A percentile compares a stretch with the other conserved stretches of the same genome.
Conservation (phyloP, 768 basidiomycete species). For the Lactifluus hygrophoroides region DNA sequence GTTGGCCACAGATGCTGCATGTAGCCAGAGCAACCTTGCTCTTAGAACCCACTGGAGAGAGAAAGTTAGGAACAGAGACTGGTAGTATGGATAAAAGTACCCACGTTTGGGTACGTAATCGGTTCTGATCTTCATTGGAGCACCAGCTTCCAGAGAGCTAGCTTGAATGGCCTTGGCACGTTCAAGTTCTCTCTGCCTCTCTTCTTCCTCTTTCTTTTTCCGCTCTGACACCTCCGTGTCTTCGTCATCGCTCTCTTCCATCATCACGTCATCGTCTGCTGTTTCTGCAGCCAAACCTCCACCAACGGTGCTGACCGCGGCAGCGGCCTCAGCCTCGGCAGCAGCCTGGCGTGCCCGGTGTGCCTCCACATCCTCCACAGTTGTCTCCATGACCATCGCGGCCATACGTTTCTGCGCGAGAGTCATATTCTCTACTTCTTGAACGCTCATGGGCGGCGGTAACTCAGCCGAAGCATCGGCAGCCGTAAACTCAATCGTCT, state of each 20-base stretch:
- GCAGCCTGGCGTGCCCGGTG: conserved; percentile 75
- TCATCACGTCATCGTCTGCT: conserved; percentile 55
- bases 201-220: conserved; percentile 63
- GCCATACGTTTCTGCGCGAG: conserved; percentile 97
- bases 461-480: conserved; percentile 87
- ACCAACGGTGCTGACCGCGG: conserved; percentile 62
- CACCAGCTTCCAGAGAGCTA: conserved; percentile 59
- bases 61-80: conserved; percentile 1
- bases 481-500: conserved; percentile 94
- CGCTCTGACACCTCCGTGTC: conserved; percentile 50
- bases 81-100: conserved; percentile 25
- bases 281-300: conserved; percentile 29
- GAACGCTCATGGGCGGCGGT: conserved; percentile 92
- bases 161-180: conserved; percentile 76
- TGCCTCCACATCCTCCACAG: conserved; percentile 78
- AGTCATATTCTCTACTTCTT: conserved; percentile 94
- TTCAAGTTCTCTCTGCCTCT: conserved; percentile 59
- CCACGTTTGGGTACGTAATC: conserved; percentile 92
- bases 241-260: conserved; percentile 84
- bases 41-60: conserved; percentile 56
- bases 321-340: conserved; percentile 77
- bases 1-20: conserved; percentile 92
- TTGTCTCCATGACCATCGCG: conserved; percentile 95
- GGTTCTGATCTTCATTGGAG: conserved; percentile 89
- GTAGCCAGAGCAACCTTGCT: conserved; percentile 69